These are phyloP conservation scores for Cucurbita ficifolia DNA, from an alignment of 306 rosid genomes.

Conservation along the genomic window DNA sequence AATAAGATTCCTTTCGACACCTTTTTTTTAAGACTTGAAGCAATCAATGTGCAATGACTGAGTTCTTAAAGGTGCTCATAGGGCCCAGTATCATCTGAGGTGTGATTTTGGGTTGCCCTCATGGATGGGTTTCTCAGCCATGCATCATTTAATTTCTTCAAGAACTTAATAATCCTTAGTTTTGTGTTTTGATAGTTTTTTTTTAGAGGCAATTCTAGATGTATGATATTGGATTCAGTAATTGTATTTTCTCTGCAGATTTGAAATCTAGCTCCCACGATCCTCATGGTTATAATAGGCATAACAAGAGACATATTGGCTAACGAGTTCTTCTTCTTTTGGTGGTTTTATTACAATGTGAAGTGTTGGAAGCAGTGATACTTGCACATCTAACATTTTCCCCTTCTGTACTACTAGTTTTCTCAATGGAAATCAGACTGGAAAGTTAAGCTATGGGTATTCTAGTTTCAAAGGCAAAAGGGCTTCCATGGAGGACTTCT, in stretches of 20 bases:
- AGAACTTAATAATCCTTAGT: no score
- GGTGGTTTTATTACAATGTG: neutral
- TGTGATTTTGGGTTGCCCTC: neutral
- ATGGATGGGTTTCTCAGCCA: neutral
- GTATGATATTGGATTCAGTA: neutral
- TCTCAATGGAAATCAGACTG: slow-evolving; percentile 43
- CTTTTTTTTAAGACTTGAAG: neutral
- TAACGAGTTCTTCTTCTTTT: neutral
- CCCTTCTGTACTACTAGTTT: slow-evolving; percentile 20
- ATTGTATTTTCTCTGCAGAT: neutral
- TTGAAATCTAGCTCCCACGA: neutral
- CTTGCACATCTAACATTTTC: neutral
- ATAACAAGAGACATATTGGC: neutral
- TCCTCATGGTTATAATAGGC: neutral
- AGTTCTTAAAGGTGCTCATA: neutral
- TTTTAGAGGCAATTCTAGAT: neutral
- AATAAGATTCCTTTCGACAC: neutral
- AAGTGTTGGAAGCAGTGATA: neutral
- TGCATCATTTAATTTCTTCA: neutral
- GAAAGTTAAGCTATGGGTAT: slow-evolving; percentile 78
- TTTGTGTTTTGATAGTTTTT: neutral
- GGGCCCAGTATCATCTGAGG: neutral
- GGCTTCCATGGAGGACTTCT: slow-evolving; percentile 89
- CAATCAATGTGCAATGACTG: neutral
- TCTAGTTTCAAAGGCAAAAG: slow-evolving; percentile 87